phyloP scores from a whole-genome alignment of 1,284 basidiomycete species.

The Schizopora paradoxa region DNA sequence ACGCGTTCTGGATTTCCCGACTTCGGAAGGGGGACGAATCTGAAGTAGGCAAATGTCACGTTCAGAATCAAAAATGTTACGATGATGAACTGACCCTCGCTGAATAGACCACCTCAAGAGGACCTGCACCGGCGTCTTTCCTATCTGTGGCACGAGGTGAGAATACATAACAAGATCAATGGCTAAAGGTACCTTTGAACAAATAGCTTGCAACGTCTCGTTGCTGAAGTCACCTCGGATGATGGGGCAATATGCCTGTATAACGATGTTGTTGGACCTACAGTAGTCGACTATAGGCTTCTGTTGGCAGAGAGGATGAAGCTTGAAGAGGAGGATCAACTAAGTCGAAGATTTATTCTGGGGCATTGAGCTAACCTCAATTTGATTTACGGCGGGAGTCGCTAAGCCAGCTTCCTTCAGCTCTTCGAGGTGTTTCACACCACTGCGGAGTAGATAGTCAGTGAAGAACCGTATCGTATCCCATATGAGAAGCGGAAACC shows the following conservation, averaged over 20 bases:
- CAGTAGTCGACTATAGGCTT: conserved; percentile 46
- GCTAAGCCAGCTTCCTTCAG: conserved; percentile 37
- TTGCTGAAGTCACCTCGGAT: conserved; percentile 41
- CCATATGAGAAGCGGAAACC: conserved; percentile 13
- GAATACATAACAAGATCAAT: neutral
- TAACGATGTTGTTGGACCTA: conserved; percentile 36
- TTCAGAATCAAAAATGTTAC: no score
- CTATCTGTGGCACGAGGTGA: conserved; percentile 29
- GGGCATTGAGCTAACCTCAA: conserved; percentile 28
- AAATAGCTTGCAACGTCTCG: conserved; percentile 36
- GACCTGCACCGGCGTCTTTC: conserved; percentile 52
- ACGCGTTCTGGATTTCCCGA: conserved; percentile 66
- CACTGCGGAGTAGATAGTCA: conserved; percentile 24
- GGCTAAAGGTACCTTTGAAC: conserved; percentile 33
- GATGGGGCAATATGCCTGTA: conserved; percentile 52
- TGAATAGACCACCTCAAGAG: conserved; percentile 69
- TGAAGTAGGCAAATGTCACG: no score
- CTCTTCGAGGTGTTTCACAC: conserved; percentile 45
- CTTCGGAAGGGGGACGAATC: conserved; percentile 72
- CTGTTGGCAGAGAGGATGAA: conserved; percentile 55
- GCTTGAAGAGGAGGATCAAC: no score
- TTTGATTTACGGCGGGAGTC: conserved; percentile 45
- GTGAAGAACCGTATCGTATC: neutral
- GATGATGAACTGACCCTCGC: conserved; percentile 38
- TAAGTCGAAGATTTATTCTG: no score